phyloP scores from a whole-genome alignment of 805 yeast species.

The Naumovozyma baii region DNA sequence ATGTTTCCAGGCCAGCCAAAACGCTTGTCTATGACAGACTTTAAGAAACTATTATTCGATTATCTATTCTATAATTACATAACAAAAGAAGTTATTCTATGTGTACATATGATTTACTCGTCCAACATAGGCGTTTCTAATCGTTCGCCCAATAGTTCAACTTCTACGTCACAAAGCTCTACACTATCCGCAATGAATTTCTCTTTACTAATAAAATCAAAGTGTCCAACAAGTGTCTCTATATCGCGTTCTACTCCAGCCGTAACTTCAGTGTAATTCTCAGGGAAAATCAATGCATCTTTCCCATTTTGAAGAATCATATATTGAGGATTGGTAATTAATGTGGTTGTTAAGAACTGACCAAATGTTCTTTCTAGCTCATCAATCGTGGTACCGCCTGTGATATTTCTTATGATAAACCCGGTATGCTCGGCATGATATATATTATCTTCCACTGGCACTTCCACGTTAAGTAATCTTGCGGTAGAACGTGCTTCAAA shows the following conservation, averaged over 20 bases:
- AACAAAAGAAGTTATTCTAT: too few species aligned
- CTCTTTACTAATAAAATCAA: conserved; percentile 21
- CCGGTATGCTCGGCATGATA: conserved; percentile 38
- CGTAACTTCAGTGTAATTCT: conserved; percentile 28
- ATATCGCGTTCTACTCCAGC: conserved; percentile 37
- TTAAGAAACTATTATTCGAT: too few species aligned
- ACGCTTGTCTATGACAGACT: too few species aligned
- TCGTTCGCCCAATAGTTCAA: conserved; percentile 3
- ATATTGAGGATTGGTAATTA: conserved; percentile 22
- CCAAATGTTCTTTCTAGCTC: conserved; percentile 34
- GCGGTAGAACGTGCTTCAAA: conserved; percentile 20
- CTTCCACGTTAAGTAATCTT: conserved; percentile 19
- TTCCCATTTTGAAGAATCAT: conserved; percentile 4
- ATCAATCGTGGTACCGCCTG: conserved; percentile 42
- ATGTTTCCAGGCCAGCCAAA: too few species aligned
- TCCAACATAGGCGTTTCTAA: conserved; percentile 4
- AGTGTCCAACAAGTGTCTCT: conserved; percentile 31
- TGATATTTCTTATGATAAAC: conserved; percentile 42
- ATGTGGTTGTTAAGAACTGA: conserved; percentile 19
- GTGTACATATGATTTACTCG: too few species aligned
- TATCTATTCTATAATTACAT: too few species aligned
- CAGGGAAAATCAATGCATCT: conserved; percentile 24
- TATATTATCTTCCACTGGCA: conserved; percentile 17
- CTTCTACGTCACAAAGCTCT: conserved; percentile 15
- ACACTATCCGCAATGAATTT: conserved; percentile 18